A percentile compares a stretch with the other conserved stretches of the same genome.
phyloP scores from a whole-genome alignment of 106 monocot genomes.

The Acanthochlamys bracteata region DNA sequence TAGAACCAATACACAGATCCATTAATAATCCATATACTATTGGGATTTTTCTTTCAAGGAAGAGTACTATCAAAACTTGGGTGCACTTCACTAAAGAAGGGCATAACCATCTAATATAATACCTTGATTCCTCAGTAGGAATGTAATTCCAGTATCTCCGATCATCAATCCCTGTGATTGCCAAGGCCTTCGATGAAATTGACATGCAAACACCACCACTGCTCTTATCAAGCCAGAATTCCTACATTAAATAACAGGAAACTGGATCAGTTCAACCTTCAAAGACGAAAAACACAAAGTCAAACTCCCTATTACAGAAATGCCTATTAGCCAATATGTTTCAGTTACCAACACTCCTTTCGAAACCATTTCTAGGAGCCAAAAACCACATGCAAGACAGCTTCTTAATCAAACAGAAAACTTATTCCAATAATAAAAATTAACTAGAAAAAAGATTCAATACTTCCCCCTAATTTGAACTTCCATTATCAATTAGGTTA shows the following conservation, averaged over 20 bases:
- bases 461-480: too few species aligned
- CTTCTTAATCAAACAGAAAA: background rate
- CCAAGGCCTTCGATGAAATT: constrained; percentile 13
- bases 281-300: background rate
- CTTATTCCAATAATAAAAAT: background rate
- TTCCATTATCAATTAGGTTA: too few species aligned
- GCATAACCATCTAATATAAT: background rate
- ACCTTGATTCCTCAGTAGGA: constrained; percentile 16
- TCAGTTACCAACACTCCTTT: background rate
- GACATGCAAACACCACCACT: constrained; percentile 5
- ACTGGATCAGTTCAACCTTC: background rate
- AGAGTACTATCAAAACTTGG: too few species aligned
- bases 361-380: background rate
- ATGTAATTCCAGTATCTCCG: constrained; percentile 17
- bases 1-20: too few species aligned
- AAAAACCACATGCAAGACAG: too few species aligned
- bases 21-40: too few species aligned
- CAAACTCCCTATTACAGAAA: background rate
- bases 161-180: constrained; percentile 20
- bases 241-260: constrained; percentile 1
- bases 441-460: too few species aligned
- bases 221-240: constrained; percentile 15
- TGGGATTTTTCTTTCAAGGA: too few species aligned
- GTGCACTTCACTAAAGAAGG: too few species aligned
- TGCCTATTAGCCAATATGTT: background rate